These are phyloP conservation scores for Neolecta irregularis DNA, from an alignment of 1,139 yeast genomes.

Conservation along the genomic window DNA sequence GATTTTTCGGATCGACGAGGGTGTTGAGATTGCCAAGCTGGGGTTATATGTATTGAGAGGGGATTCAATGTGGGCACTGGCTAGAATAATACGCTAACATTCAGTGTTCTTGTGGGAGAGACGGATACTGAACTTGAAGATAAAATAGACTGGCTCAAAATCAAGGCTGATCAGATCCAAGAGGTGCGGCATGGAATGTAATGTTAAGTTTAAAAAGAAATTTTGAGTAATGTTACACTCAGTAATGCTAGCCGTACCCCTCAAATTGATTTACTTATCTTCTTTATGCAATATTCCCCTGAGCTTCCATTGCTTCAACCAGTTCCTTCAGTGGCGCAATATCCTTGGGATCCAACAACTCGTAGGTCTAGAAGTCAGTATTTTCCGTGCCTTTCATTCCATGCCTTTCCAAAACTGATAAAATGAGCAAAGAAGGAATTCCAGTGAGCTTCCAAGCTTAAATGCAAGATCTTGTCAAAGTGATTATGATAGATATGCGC, in stretches of 20 bases:
- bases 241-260: background rate
- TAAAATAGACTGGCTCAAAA: slow-evolving; percentile 4
- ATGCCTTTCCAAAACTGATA: slow-evolving; percentile 71
- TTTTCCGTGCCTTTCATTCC: too few species aligned
- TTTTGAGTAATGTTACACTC: background rate
- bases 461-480: slow-evolving; percentile 77
- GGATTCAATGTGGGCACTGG: slow-evolving; percentile 64
- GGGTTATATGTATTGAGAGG: slow-evolving; percentile 69
- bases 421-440: slow-evolving; percentile 96
- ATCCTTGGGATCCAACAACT: slow-evolving; percentile 61
- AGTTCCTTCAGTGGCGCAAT: slow-evolving; percentile 62
- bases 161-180: slow-evolving; percentile 13
- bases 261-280: background rate
- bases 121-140: background rate
- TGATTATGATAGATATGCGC: slow-evolving; percentile 93
- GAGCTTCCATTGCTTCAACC: slow-evolving; percentile 65
- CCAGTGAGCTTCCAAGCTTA: slow-evolving; percentile 94
- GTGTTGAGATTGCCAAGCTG: slow-evolving; percentile 38
- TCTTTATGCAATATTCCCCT: slow-evolving; percentile 48
- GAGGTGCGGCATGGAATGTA: background rate
- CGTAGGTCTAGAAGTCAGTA: too few species aligned
- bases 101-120: background rate
- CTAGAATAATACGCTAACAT: slow-evolving; percentile 34
- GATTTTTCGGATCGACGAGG: slow-evolving; percentile 29
- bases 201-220: background rate